These are phyloP conservation scores for Cnidoscolus chayamansa DNA, from an alignment of 441 rosid genomes.

Conservation along the genomic window DNA sequence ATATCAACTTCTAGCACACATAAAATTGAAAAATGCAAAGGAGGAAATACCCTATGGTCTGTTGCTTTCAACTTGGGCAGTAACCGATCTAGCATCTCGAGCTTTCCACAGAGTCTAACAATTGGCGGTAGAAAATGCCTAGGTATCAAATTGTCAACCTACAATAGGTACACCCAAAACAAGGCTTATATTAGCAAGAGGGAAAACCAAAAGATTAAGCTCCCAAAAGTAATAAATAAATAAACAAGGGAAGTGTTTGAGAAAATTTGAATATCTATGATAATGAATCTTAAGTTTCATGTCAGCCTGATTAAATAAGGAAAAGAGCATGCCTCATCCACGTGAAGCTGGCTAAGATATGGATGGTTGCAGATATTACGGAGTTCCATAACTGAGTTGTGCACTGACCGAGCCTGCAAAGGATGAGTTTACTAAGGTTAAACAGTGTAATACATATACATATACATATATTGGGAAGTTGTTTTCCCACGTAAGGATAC, in stretches of 20 bases:
- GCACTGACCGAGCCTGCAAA: constrained; percentile 79
- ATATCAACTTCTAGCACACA: constrained; percentile 5
- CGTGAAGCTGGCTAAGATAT: constrained; percentile 92
- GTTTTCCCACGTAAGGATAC: constrained; percentile 9
- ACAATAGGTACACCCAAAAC: constrained; percentile 28
- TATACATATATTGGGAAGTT: background rate
- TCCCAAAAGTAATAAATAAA: constrained; percentile 10
- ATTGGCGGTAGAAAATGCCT: constrained; percentile 82
- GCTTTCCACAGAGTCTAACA: constrained; percentile 89
- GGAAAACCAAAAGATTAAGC: constrained; percentile 15
- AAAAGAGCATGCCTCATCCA: constrained; percentile 70
- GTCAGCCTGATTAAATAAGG: constrained; percentile 13
- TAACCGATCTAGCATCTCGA: constrained; percentile 92
- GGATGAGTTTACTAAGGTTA: constrained; percentile 22
- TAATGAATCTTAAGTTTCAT: constrained; percentile 11
- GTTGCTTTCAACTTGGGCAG: constrained; percentile 92
- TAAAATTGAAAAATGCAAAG: constrained; percentile 14
- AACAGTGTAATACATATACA: constrained; percentile 8
- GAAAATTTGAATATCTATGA: background rate
- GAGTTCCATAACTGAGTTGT: constrained; percentile 96
- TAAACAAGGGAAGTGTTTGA: constrained; percentile 3
- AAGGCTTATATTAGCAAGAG: constrained; percentile 18
- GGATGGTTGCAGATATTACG: constrained; percentile 98
- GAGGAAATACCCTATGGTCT: constrained; percentile 75
- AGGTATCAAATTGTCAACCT: constrained; percentile 78